Evolutionary conservation across 805 yeast genomes (phyloP).

Genomic region (Helenozyma baotianmanensis): DNA sequence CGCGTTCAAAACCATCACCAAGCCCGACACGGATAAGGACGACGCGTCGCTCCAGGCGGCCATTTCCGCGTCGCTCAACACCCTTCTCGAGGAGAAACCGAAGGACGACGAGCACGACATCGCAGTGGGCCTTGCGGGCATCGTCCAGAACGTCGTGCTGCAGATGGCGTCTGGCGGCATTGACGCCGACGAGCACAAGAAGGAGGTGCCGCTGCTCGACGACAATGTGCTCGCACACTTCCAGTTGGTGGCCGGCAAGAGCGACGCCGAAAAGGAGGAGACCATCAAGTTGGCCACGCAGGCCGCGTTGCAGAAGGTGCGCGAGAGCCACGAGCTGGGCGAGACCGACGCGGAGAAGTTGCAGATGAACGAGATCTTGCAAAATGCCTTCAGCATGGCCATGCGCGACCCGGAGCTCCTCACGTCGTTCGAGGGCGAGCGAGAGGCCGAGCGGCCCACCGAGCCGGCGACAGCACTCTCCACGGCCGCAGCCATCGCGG

Average conservation of each 20-base stretch:
- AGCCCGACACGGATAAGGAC: not conserved
- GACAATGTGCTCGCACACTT: constrained; percentile 35
- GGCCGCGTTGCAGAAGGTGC: no score
- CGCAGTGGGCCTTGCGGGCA: constrained; percentile 14
- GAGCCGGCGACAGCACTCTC: constrained; percentile 5
- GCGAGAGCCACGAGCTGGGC: no score
- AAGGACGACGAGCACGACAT: constrained; percentile 1
- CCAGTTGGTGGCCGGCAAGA: constrained; percentile 27
- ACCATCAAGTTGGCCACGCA: no score
- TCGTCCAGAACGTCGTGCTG: constrained; percentile 24
- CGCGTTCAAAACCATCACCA: constrained; percentile 18
- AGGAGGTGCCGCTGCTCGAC: constrained; percentile 29
- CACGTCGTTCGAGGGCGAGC: constrained; percentile 28
- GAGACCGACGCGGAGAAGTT: constrained; percentile 50
- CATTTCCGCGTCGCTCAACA: constrained; percentile 17
- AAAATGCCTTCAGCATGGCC: constrained; percentile 74
- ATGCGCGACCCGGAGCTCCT: constrained; percentile 51
- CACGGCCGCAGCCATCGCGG: constrained; percentile 13
- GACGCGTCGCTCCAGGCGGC: constrained; percentile 19
- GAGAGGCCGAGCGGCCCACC: not conserved
- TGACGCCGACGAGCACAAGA: constrained; percentile 3
- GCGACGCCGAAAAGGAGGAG: no score
- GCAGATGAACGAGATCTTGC: constrained; percentile 66
- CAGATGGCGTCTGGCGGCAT: constrained; percentile 13
- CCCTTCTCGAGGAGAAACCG: constrained; percentile 1